A percentile compares a stretch with the other conserved stretches of the same genome.
Conservation (phyloP, 176 grass and related monocot species). For the Oryza officinalis region DNA sequence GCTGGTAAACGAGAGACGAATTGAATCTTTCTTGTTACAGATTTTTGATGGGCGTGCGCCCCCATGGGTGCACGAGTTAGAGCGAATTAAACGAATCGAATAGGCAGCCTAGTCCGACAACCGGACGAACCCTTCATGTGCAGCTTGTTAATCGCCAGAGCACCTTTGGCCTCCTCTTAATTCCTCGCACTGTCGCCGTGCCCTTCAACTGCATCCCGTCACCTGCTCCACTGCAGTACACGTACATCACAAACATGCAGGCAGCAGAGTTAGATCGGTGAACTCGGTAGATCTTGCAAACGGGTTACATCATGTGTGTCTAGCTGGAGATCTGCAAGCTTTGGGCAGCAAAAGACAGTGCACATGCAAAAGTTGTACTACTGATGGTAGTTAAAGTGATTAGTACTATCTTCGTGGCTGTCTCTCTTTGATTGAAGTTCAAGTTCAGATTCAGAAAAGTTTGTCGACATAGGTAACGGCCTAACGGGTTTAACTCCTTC, state of each 20-base stretch:
- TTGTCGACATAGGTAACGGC: neutral
- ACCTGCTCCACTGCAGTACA: conserved; percentile 71
- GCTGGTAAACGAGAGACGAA: conserved; percentile 79
- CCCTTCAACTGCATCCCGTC: conserved; percentile 74
- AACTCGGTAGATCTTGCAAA: conserved; percentile 7
- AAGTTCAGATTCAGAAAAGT: neutral
- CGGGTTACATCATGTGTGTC: neutral
- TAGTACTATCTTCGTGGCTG: neutral
- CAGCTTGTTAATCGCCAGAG: conserved; percentile 50
- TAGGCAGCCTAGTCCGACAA: conserved; percentile 41
- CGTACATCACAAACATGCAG: conserved; percentile 21
- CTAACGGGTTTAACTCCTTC: neutral
- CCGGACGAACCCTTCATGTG: conserved; percentile 61
- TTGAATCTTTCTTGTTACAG: conserved; percentile 71
- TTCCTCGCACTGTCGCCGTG: conserved; percentile 39
- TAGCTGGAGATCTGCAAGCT: conserved; percentile 18
- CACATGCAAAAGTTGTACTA: neutral
- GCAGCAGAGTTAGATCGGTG: neutral
- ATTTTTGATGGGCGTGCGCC: conserved; percentile 49
- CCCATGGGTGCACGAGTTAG: conserved; percentile 59
- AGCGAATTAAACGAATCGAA: conserved; percentile 74
- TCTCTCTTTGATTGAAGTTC: neutral
- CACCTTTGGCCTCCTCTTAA: conserved; percentile 37
- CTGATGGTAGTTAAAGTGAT: neutral
- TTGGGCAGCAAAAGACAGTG: neutral